Evolutionary conservation across 2,329 filamentous ascomycete genomes (phyloP), one percentile per base, ranked within the genome.

Genomic region (Diaporthe nobilis): DNA sequence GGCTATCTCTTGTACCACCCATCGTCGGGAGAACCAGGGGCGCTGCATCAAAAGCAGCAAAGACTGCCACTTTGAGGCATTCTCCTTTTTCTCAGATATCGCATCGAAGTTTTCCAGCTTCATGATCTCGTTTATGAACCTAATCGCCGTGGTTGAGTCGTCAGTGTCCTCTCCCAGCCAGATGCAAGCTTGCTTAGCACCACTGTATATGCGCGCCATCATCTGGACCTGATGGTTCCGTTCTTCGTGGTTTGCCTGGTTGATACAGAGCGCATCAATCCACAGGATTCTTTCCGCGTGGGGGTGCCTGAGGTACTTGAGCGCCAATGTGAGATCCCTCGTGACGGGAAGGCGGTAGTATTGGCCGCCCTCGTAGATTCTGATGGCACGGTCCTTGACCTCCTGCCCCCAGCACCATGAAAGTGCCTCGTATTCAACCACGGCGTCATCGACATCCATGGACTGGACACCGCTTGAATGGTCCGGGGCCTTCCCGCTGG

Each of bases 1-100:
- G 0, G 83, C 82, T 20, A 87, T 82, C 77, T 87, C 86, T 77
- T 87, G 85, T 0, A 87, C 82, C 1, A 87, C 83, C 86, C 85
- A 87, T 0, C 85, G 82, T 5, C 85, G 79, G 58, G 81, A 83
- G 75, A 85, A 86, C 82, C 85, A 87, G 3, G 79, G 78, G 12
- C 85, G 78, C 67, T 83, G 79, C 79, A 87, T 86, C 3, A 87
- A 76, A 9, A 77, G 73, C 3, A 84, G 76, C 0, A 87, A 68
- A 0, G 82, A 79, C 4, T 76, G 61, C 85, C 81, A 81, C 73
- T 85, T 81, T 0, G 77, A 60, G 2, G 76, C 75, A 10, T 76
- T 70, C 3, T 77, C 71, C 47, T 73, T 74, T 70, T 79, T 78
- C 20, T 79, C 78, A 61, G 75, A 81, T n/a, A 81, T 76, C 10